Base-by-base conservation (phyloP, 345 rosid species). In the Citrus glauca region DNA sequence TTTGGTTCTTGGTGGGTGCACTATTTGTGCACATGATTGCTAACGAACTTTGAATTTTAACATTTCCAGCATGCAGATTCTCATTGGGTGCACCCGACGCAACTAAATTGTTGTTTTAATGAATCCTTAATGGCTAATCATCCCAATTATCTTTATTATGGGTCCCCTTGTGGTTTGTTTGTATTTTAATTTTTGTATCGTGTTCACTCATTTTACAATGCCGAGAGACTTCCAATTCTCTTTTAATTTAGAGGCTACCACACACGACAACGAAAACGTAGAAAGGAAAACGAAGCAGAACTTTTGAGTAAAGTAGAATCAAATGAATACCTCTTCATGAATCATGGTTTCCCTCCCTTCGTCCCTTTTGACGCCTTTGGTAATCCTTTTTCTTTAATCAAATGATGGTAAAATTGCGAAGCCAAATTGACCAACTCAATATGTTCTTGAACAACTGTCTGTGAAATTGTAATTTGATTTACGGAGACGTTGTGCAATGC, bases 41-140 rank as follows among this genome's bases (percentile, higher is more conserved):
- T 40, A 57, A 71, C 75, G 25, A 66, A 66, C 69, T 63, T 76
- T 27, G 30, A 80, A 38, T 28, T 71, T 56, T 53, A 77, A 57
- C 77, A 59, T 32, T 56, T 71, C 77, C 79, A 76, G 76, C 61
- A 55, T 55, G 76, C 42, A 63, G 76, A 80, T 75, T 80, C 83
- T 19, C 71, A 24, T 55, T 65, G 42, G 80, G 77, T 72, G 25
- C 77, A 81, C 73, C 83, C 40, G 60, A 72, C 72, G 30, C 56
- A 60, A n/a, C 64, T 40, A 65, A 33, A 66, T 24, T 71, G 50
- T 61, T 69, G 4, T 14, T 19, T 30, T 19, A 37, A 38, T 24
- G 61, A 50, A 53, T 50, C 25, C 66, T 66, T 62, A 20, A 25
- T 28, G 17, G 33, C 11, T 73, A 40, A 61, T 73, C 17, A 61